Conservation (phyloP, 176 grass and related monocot genomes). For the Raddia distichophylla region DNA sequence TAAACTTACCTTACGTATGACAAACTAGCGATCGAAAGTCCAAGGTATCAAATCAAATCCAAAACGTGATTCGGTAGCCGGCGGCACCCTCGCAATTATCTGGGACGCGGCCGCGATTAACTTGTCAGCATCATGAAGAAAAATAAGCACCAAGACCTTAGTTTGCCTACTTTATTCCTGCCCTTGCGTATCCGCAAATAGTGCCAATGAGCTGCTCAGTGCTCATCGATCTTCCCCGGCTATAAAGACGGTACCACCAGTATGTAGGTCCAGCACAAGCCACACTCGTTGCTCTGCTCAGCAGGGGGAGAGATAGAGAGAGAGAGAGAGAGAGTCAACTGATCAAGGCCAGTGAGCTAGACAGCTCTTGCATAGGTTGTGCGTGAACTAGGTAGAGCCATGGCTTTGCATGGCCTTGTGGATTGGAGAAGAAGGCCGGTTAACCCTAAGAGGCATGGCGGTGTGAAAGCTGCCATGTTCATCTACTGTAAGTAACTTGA, state of each 20-base stretch:
- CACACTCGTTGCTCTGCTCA: not conserved
- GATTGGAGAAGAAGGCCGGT: constrained; percentile 64
- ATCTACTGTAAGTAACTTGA: constrained; percentile 46
- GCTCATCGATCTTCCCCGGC: not conserved
- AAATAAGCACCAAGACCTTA: not conserved
- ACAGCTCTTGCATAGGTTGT: not conserved
- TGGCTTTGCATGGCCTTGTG: constrained; percentile 50
- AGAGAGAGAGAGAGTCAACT: not conserved
- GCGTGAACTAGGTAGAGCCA: not conserved
- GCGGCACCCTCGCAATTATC: not conserved
- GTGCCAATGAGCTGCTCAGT: not conserved
- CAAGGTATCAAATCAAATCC: not conserved
- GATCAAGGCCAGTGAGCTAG: not conserved
- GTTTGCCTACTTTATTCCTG: not conserved
- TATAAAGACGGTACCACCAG: constrained; percentile 23
- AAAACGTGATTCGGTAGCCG: not conserved
- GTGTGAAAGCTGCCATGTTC: constrained; percentile 61
- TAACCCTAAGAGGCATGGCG: constrained; percentile 55
- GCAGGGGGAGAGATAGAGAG: not conserved
- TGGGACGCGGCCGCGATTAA: not conserved
- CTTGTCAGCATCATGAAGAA: not conserved
- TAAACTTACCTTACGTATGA: no score
- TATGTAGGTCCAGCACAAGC: not conserved
- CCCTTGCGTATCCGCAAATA: not conserved
- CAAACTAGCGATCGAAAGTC: not conserved